These are phyloP conservation scores for Dictyostelium firmibasis DNA, from an alignment of 78 protist genomes.

Conservation along the genomic window DNA sequence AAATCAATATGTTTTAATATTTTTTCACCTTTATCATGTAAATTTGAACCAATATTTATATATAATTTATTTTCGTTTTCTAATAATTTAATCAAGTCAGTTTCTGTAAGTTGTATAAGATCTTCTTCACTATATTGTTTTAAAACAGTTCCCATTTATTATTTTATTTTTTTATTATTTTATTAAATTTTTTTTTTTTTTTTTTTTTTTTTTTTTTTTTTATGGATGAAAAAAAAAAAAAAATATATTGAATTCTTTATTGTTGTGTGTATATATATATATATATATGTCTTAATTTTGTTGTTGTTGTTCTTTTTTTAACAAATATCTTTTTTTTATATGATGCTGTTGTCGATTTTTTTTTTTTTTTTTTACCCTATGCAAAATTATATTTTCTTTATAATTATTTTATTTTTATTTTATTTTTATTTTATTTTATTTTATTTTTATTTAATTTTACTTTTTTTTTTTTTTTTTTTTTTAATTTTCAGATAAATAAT, in stretches of 20 bases:
- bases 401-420: too few relatives aligned
- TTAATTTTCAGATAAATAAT: background rate
- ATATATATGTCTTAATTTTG: too few relatives aligned
- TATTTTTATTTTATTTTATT: too few relatives aligned
- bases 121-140: background rate
- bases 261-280: background rate
- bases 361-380: too few relatives aligned
- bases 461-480: background rate
- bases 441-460: background rate
- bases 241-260: too few relatives aligned
- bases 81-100: background rate
- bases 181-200: background rate
- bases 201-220: background rate
- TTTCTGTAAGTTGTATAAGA: background rate
- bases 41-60: constrained; percentile 20
- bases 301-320: too few relatives aligned
- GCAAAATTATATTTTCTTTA: background rate
- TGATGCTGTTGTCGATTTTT: background rate
- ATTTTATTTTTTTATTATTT: background rate
- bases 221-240: too few relatives aligned
- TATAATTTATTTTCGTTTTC: constrained; percentile 13
- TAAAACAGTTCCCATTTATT: background rate
- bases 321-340: background rate
- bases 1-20: background rate
- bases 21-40: constrained; percentile 50